phyloP scores from a whole-genome alignment of 208 protist species.

The Tritrichomonas musculus region DNA sequence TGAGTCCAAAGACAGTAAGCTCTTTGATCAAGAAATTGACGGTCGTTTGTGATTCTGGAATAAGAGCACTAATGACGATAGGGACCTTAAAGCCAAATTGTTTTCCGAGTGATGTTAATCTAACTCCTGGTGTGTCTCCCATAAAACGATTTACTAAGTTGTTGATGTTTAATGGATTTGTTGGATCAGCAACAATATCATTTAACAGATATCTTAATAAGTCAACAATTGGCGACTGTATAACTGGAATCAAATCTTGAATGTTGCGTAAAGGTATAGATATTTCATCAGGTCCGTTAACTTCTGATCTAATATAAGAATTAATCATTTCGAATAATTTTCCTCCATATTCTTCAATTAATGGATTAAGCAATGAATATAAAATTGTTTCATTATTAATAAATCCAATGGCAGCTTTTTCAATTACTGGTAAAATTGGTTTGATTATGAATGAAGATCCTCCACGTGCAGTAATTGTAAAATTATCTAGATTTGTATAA shows the following conservation, averaged over 20 bases:
- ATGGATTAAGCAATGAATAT: background rate
- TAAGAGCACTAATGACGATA: background rate
- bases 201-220: too few relatives aligned
- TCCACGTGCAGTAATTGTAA: too few relatives aligned
- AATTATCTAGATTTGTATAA: background rate
- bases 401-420: background rate
- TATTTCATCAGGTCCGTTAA: background rate
- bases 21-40: background rate
- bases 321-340: background rate
- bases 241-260: background rate
- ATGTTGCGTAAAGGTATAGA: background rate
- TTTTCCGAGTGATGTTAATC: background rate
- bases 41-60: background rate
- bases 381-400: background rate
- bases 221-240: background rate
- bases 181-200: background rate
- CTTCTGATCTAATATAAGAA: background rate
- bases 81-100: background rate
- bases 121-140: background rate
- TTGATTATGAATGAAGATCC: too few relatives aligned
- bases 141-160: background rate
- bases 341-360: background rate
- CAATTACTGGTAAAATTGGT: background rate
- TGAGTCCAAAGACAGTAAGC: background rate
- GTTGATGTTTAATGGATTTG: background rate